Conservation (phyloP, 2,329 filamentous ascomycete genomes). For the Alternaria conjuncta region DNA sequence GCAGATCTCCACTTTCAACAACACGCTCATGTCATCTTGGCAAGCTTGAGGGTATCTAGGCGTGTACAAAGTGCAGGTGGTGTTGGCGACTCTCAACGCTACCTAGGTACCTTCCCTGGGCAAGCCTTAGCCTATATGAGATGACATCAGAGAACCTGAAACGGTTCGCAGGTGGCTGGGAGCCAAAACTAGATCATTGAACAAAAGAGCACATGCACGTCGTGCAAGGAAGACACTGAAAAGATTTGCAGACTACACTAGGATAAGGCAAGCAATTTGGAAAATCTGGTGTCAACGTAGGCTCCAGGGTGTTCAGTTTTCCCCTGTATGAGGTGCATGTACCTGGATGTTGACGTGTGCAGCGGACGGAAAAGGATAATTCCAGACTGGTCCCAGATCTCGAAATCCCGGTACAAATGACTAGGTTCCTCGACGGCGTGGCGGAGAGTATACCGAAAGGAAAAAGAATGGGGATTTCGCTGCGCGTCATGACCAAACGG, state of each 20-base stretch:
- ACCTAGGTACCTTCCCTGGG: background rate
- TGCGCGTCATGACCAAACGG: background rate
- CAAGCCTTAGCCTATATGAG: background rate
- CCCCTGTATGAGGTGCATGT: too few relatives aligned
- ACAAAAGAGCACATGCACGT: background rate
- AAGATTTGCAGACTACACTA: too few relatives aligned
- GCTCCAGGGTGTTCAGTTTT: too few relatives aligned
- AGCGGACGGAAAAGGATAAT: background rate
- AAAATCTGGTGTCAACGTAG: too few relatives aligned
- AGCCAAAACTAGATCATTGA: background rate
- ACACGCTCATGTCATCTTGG: background rate
- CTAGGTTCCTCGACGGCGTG: background rate
- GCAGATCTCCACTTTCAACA: background rate
- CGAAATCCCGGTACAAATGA: background rate
- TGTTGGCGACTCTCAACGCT: background rate
- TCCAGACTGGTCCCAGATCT: background rate
- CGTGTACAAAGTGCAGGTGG: background rate
- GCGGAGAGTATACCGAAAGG: background rate
- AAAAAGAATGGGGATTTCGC: background rate
- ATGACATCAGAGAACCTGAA: background rate
- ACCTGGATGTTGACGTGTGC: background rate
- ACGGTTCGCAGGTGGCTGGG: background rate
- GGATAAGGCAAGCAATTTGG: too few relatives aligned
- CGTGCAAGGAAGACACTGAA: too few relatives aligned
- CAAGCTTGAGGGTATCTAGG: background rate